Percentiles rank a stretch among this genome's conserved stretches.
phyloP scores from a whole-genome alignment of 148 eudicot genomes.

The Pouteria glomerata region DNA sequence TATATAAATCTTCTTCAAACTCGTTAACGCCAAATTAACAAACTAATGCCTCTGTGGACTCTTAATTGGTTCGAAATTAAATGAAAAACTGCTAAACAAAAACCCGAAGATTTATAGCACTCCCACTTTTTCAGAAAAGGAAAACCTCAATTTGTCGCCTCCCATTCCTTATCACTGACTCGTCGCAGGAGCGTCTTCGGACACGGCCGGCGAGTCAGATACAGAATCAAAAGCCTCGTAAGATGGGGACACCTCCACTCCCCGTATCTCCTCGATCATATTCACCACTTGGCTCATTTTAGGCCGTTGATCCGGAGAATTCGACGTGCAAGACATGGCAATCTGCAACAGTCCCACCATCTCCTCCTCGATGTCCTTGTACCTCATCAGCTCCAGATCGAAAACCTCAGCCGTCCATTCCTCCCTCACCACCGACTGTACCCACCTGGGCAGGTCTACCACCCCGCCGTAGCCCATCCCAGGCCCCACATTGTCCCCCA shows the following conservation, averaged over 20 bases:
- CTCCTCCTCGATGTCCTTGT: constrained; percentile 90
- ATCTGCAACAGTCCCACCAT: constrained; percentile 90
- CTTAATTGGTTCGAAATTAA: not conserved
- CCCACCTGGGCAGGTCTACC: constrained; percentile 88
- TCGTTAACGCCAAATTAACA: not conserved
- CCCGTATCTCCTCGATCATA: constrained; percentile 75
- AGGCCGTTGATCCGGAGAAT: constrained; percentile 69
- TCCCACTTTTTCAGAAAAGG: constrained; percentile 11
- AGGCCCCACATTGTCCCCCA: constrained; percentile 50
- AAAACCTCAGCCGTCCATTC: constrained; percentile 99
- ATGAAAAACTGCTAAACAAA: not conserved
- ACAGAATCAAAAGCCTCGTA: constrained; percentile 44
- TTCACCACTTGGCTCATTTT: constrained; percentile 61
- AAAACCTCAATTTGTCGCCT: not conserved
- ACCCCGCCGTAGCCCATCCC: constrained; percentile 49
- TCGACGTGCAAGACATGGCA: constrained; percentile 67
- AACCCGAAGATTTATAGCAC: constrained; percentile 7
- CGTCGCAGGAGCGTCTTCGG: constrained; percentile 43
- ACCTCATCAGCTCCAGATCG: constrained; percentile 93
- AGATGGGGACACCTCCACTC: constrained; percentile 60
- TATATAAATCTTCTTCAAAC: not conserved
- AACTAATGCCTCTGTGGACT: not conserved
- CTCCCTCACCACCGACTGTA: constrained; percentile 88
- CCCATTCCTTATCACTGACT: constrained; percentile 33
- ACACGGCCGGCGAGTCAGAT: constrained; percentile 53